Evolutionary conservation across 352 stramenopile genomes (phyloP).

Genomic region (Hyaloperonospora arabidopsidis): DNA sequence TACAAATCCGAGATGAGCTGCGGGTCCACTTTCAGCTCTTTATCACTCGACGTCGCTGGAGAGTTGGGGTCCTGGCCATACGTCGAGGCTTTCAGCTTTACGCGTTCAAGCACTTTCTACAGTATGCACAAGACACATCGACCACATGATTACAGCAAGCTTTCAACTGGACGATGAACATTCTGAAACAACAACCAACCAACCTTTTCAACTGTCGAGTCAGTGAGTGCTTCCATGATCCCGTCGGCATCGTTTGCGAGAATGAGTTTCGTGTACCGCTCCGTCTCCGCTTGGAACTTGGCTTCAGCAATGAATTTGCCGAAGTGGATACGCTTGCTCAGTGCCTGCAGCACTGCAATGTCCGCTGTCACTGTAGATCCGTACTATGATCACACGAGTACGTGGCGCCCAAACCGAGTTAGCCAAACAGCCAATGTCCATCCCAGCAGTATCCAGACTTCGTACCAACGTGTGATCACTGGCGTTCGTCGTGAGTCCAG

Average conservation of each 20-base stretch:
- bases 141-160: background rate
- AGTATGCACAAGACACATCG: background rate
- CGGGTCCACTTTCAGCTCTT: slow-evolving; percentile 91
- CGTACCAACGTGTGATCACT: slow-evolving; percentile 85
- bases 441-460: background rate
- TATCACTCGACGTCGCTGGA: slow-evolving; percentile 21
- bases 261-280: slow-evolving; percentile 91
- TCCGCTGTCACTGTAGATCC: slow-evolving; percentile 82
- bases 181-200: slow-evolving; percentile 6
- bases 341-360: slow-evolving; percentile 90
- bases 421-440: background rate
- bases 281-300: slow-evolving; percentile 92
- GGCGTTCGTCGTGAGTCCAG: slow-evolving; percentile 73
- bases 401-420: no score
- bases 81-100: slow-evolving; percentile 93
- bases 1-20: slow-evolving; percentile 95
- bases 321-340: slow-evolving; percentile 97
- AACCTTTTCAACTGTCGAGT: slow-evolving; percentile 89
- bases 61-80: slow-evolving; percentile 88
- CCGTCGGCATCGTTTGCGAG: slow-evolving; percentile 88
- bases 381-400: slow-evolving; percentile 31
- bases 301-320: slow-evolving; percentile 97
- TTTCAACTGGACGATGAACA: background rate
- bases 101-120: slow-evolving; percentile 85
- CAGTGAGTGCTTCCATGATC: slow-evolving; percentile 94